Percentiles rank a stretch among this genome's conserved stretches.
Evolutionary conservation across 208 protist species (phyloP).

Genomic region (Trypanosoma avium): DNA sequence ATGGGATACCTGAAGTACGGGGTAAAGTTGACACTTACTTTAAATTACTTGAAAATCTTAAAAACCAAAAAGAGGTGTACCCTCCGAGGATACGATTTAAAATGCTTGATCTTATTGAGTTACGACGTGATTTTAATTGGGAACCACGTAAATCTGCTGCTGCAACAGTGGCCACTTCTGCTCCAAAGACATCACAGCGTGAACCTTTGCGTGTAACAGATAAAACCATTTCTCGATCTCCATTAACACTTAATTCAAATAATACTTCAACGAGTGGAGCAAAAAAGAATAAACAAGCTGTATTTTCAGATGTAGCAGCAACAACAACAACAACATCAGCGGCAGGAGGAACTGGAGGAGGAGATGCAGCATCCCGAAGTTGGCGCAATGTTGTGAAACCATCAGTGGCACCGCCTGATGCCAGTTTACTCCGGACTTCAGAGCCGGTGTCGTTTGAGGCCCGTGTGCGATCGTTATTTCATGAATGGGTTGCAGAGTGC

Average conservation of each 20-base stretch:
- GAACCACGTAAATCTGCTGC: conserved; percentile 23
- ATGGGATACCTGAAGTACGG: conserved; percentile 40
- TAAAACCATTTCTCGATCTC: not conserved
- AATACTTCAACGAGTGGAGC: conserved; percentile 1
- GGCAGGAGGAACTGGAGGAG: conserved; percentile 2
- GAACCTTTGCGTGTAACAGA: conserved; percentile 17
- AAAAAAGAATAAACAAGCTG: conserved; percentile 26
- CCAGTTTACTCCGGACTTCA: not conserved
- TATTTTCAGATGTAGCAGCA: conserved; percentile 8
- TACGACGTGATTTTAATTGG: conserved; percentile 48
- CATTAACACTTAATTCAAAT: conserved; percentile 3
- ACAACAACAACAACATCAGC: conserved; percentile 7
- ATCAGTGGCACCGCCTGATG: not conserved
- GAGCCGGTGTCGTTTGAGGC: conserved; percentile 64
- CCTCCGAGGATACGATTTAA: conserved; percentile 84
- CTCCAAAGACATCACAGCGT: conserved; percentile 8
- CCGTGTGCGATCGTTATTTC: conserved; percentile 63
- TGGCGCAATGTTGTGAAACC: conserved; percentile 28
- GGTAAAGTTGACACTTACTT: conserved; percentile 62
- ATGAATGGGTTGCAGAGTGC: conserved; percentile 77
- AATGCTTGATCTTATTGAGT: conserved; percentile 85
- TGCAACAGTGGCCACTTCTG: not conserved
- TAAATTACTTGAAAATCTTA: conserved; percentile 42
- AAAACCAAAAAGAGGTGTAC: conserved; percentile 58
- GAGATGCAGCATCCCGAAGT: conserved; percentile 1